Conservation (phyloP, 2,329 filamentous ascomycete species). For the Cryphonectria carpinicola region DNA sequence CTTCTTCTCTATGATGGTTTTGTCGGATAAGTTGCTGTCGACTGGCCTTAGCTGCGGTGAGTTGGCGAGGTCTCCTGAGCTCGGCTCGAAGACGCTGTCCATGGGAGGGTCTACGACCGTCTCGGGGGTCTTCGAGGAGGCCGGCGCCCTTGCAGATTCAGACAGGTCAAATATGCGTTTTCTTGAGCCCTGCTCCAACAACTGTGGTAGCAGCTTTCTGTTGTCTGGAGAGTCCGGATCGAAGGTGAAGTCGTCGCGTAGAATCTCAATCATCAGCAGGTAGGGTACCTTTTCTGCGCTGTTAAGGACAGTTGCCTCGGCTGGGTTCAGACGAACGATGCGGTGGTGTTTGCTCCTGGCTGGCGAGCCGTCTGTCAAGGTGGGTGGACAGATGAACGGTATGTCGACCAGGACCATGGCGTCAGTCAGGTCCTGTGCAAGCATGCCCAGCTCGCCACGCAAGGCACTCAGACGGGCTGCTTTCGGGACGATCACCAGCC, state of each 20-base stretch:
- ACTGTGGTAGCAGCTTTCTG: constrained; percentile 61
- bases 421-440: constrained; percentile 69
- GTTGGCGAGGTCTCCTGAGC: constrained; percentile 75
- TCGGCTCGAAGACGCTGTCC: constrained; percentile 85
- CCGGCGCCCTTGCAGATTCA: constrained; percentile 64
- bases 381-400: constrained; percentile 78
- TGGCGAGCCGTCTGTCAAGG: constrained; percentile 72
- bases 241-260: constrained; percentile 82
- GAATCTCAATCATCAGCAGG: constrained; percentile 80
- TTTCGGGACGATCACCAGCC: constrained; percentile 82
- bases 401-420: constrained; percentile 74
- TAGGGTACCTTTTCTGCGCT: constrained; percentile 87
- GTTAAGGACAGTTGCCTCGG: constrained; percentile 82
- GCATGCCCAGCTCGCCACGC: constrained; percentile 78
- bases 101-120: constrained; percentile 49
- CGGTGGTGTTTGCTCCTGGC: constrained; percentile 79
- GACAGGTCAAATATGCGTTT: constrained; percentile 71
- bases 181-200: constrained; percentile 61
- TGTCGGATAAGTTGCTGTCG: constrained; percentile 39
- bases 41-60: constrained; percentile 68
- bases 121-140: constrained; percentile 47
- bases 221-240: constrained; percentile 77
- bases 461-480: constrained; percentile 79
- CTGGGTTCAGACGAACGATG: constrained; percentile 81
- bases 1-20: constrained; percentile 24